Evolutionary conservation across 768 basidiomycete genomes (phyloP).

Genomic region (Leccinum longicurvipes): DNA sequence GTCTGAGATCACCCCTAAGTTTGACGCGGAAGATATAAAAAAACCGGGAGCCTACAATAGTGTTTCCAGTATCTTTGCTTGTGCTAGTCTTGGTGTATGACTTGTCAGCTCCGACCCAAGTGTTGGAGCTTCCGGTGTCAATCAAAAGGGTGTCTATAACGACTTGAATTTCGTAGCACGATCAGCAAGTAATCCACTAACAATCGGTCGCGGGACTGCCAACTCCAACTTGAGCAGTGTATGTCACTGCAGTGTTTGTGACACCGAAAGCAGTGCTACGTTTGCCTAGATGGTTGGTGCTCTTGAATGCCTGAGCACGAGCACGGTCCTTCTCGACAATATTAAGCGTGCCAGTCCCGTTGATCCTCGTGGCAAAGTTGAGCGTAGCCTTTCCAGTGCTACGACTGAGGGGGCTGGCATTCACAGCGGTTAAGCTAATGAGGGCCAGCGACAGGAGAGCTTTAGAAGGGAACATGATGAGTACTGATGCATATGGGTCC

Average conservation of each 20-base stretch:
- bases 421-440: conserved; percentile 9
- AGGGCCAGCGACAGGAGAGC: conserved; percentile 14
- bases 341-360: conserved; percentile 7
- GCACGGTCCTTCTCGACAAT: conserved; percentile 8
- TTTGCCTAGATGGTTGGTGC: conserved; percentile 29
- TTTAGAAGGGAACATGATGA: conserved; percentile 15
- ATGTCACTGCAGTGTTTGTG: conserved; percentile 21
- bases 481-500: not conserved
- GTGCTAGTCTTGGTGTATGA: conserved; percentile 27
- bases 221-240: conserved; percentile 25
- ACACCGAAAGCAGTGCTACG: conserved; percentile 1
- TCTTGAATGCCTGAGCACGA: conserved; percentile 2
- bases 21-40: not conserved
- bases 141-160: conserved; percentile 23
- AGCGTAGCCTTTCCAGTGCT: conserved; percentile 12
- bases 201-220: conserved; percentile 20
- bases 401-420: conserved; percentile 14
- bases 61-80: conserved; percentile 20
- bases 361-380: conserved; percentile 15
- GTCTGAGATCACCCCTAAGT: not conserved
- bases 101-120: conserved; percentile 29
- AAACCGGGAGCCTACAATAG: not conserved
- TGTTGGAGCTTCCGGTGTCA: conserved; percentile 29
- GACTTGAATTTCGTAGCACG: not conserved
- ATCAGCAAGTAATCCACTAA: not conserved